These are phyloP conservation scores for Hanseniaspora meyeri DNA, from an alignment of 805 yeast genomes.

Conservation along the genomic window DNA sequence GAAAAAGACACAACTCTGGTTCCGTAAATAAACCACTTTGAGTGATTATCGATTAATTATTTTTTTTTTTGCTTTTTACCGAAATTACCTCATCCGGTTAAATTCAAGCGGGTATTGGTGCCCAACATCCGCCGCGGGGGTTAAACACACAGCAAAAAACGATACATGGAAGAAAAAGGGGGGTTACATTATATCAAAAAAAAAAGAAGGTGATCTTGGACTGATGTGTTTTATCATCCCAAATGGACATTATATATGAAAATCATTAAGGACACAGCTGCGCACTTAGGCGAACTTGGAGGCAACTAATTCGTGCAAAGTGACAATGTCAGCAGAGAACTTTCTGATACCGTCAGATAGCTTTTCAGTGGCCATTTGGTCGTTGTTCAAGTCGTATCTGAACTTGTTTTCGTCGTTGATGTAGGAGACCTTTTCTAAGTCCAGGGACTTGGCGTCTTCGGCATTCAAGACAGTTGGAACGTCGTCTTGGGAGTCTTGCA, in stretches of 20 bases:
- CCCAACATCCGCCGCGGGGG: too few species aligned
- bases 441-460: constrained; percentile 38
- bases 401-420: constrained; percentile 77
- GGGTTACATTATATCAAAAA: too few species aligned
- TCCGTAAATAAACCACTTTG: background rate
- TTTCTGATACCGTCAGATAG: constrained; percentile 95
- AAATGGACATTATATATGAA: too few species aligned
- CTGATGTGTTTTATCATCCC: too few species aligned
- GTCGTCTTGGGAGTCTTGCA: constrained; percentile 52
- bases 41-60: background rate
- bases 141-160: too few species aligned
- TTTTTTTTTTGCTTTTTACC: background rate
- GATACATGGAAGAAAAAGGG: too few species aligned
- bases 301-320: constrained; percentile 58
- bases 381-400: constrained; percentile 87
- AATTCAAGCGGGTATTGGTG: too few species aligned
- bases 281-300: constrained; percentile 32
- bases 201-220: too few species aligned
- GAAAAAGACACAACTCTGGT: too few species aligned
- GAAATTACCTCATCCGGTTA: background rate
- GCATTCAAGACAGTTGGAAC: constrained; percentile 78
- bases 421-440: constrained; percentile 60
- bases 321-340: constrained; percentile 84
- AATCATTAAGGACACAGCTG: too few species aligned
- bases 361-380: constrained; percentile 97